Conservation (phyloP, 148 eudicot species). For the Camellia sinensis region DNA sequence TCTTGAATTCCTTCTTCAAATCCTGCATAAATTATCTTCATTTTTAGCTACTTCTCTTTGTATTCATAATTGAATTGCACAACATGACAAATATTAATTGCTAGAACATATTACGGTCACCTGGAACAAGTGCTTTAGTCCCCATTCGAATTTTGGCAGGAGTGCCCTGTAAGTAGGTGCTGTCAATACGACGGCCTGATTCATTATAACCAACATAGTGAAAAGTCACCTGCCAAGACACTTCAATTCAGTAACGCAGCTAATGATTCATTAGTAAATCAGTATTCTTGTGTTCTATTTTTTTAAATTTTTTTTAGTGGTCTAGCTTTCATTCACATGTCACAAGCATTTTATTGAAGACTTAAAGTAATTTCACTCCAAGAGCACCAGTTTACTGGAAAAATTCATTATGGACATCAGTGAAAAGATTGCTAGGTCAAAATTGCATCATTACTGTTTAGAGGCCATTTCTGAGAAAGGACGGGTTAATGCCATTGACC, state of each 20-base stretch:
- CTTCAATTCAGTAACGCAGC: not conserved
- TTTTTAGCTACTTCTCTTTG: not conserved
- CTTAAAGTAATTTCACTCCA: too few species aligned
- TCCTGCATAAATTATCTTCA: slow-evolving; percentile 40
- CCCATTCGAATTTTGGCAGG: slow-evolving; percentile 96
- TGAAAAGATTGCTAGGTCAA: slow-evolving; percentile 6
- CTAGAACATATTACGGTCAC: slow-evolving; percentile 20
- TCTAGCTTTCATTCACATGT: not conserved
- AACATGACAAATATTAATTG: not conserved
- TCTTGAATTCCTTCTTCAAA: slow-evolving; percentile 90
- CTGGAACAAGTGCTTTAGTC: slow-evolving; percentile 87
- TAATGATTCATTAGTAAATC: not conserved
- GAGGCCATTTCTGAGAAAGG: not conserved
- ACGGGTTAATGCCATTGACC: not conserved
- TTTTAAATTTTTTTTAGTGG: not conserved
- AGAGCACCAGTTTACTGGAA: not conserved
- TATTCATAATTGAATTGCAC: not conserved
- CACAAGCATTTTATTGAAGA: not conserved
- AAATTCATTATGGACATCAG: not conserved
- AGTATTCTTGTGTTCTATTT: not conserved
- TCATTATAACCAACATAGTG: slow-evolving; percentile 93
- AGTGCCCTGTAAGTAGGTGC: slow-evolving; percentile 82
- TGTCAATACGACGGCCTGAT: slow-evolving; percentile 96
- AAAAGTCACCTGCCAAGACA: slow-evolving; percentile 62
- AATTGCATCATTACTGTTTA: not conserved